Evolutionary conservation across 1,284 basidiomycete species (phyloP), one percentile per base, ranked within the genome.

Genomic region (Ustilago vetiveriae): DNA sequence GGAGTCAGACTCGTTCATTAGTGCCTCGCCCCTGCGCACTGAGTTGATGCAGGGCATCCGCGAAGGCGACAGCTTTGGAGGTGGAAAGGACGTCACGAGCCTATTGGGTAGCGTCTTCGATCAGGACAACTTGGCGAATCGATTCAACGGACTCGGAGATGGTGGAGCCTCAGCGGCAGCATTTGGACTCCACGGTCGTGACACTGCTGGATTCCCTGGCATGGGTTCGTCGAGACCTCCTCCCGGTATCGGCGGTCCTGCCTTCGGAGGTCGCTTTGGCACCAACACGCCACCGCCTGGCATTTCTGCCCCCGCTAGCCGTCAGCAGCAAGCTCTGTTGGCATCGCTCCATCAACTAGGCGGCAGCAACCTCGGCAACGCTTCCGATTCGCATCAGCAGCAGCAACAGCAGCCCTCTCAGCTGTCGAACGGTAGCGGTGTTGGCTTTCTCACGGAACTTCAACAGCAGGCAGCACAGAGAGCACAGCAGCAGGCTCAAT

Each of bases 41-140:
- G 57, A 71, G n/a, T 21, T 74, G 35, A 63, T 60, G 45, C 51
- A 55, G 38, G 42, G 43, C 14, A 41, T 59, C 44, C 54, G 54
- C 19, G 62, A 60, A 6, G 27, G 35, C 11, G 54, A 65, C 2
- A 32, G 41, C 4, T 67, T 51, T 17, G 54, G 51, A 11, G 27
- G 51, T 8, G 50, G 45, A 14, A 75, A 73, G 54, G 72, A 75
- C 33, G 68, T 56, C 3, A 58, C 62, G n/a, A 70, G 73, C 42
- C 36, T 75, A 26, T 53, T 75, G 7, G 74, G 74, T 23, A 65
- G 64, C 46, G 71, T 75, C 10, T 74, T 75, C 35, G 74, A 75
- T 24, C 64, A 67, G 33, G 74, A 75, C 30, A 44, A 21, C 27
- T 16, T 37, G 26, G 36, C 32, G 17, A 44, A 40, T 17, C 39